Evolutionary conservation across 345 rosid species (phyloP), one percentile per base, ranked within the genome.

Genomic region (Citrus medica): DNA sequence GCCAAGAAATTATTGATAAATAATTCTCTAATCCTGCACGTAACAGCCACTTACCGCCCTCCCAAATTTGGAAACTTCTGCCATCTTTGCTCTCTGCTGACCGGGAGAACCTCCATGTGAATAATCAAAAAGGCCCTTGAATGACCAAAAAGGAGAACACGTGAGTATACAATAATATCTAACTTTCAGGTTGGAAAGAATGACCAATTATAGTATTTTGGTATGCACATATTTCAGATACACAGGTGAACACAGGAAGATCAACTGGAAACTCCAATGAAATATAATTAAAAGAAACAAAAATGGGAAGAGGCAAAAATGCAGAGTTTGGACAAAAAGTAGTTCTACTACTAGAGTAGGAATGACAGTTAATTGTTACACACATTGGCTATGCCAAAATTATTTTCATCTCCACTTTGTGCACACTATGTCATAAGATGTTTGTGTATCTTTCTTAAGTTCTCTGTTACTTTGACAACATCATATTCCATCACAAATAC

Each of bases 1-100:
- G 65, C 21, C 16, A 67, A n/a, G 78, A 67, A 73, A 38, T 27
- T 53, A 42, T 25, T 21, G 19, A 33, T 73, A 68, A 8, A 53
- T 65, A 56, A 67, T 21, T 9, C 17, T 73, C 28, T 66, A 28
- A 42, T 48, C 63, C 74, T 28, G 38, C 25, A 71, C 61, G 48
- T 38, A 61, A 21, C 28, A 77, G 53, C 66, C 76, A 85, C 88
- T 79, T 76, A 89, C 88, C 25, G 83, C 84, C 77, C 84, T 85
- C 33, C 90, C 86, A 79, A 80, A 87, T 79, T 83, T 87, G 4
- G 89, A 83, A 40, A 89, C 62, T 32, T 89, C 89, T 6, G 83
- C 69, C 68, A 61, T 72, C 72, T 87, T 87, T 75, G 87, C 83
- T 76, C 80, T 86, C 53, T 59, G 83, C 56, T 75, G 84, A 63